Conservation (phyloP, 1,284 basidiomycete genomes). For the Heliocybe sulcata region DNA sequence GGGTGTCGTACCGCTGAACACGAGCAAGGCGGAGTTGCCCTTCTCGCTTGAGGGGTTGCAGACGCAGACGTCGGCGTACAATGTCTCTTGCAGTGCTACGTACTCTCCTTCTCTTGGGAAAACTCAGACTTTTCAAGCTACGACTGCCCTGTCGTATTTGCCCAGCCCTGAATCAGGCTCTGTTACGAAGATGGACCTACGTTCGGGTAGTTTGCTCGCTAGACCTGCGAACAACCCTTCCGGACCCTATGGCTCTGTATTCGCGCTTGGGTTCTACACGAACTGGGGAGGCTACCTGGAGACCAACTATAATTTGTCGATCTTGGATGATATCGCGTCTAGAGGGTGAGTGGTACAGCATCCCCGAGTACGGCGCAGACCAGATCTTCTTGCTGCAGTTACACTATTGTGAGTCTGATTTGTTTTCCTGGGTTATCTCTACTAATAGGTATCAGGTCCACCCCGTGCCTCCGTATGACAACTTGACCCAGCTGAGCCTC, state of each 20-base stretch:
- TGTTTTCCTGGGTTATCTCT: not conserved
- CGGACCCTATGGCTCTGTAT: constrained; percentile 48
- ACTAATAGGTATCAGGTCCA: constrained; percentile 29
- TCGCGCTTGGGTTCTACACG: constrained; percentile 73
- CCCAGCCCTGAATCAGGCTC: constrained; percentile 40
- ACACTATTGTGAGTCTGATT: constrained; percentile 20
- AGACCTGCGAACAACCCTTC: constrained; percentile 39
- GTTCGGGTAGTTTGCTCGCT: constrained; percentile 61
- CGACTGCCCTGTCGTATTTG: constrained; percentile 47
- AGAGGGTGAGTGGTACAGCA: constrained; percentile 43
- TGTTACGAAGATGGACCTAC: constrained; percentile 64
- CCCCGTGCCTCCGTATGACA: constrained; percentile 55
- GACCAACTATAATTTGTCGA: constrained; percentile 34
- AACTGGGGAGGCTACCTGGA: constrained; percentile 53
- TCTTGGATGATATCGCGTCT: constrained; percentile 47
- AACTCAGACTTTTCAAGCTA: constrained; percentile 38
- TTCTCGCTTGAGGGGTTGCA: constrained; percentile 40
- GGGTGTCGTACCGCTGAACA: constrained; percentile 44
- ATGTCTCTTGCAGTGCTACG: constrained; percentile 43
- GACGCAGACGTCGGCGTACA: constrained; percentile 38
- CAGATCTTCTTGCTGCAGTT: constrained; percentile 12
- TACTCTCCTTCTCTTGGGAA: constrained; percentile 9
- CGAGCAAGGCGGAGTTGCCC: constrained; percentile 38
- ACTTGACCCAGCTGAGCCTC: constrained; percentile 45
- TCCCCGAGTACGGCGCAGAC: not conserved